Base-by-base conservation (phyloP, 1,284 basidiomycete genomes). In the Cryptococcus sp. region DNA sequence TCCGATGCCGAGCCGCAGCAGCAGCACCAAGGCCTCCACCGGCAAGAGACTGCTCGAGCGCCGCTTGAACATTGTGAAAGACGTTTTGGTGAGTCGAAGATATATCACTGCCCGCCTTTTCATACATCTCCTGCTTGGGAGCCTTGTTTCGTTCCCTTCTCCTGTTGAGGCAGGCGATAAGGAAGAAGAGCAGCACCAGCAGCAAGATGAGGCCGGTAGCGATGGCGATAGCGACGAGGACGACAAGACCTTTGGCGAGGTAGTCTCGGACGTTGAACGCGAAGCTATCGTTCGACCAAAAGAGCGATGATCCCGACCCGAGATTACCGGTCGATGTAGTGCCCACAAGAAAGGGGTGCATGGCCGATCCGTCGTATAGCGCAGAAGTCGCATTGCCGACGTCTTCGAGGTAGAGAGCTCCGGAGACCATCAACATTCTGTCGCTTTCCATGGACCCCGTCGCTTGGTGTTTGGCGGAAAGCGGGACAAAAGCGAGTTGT, bases 191-290 rank as follows among this genome's bases (percentile, higher is more conserved):
- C 40, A 97, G 85, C 14, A 89, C 86, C 21, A 97, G 78, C 1
- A 97, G 75, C 75, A 98, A 92, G 45, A 98, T 89, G 22, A 97
- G 82, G 23, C 92, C 94, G 10, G 93, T 90, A 4, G 89, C 84
- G 56, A 97, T 95, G 25, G 93, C 94, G 59, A 98, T 97, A 4
- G 91, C 94, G 59, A 98, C 93, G 34, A 97, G 80, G 54, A 98
- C 97, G 48, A 98, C 90, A 33, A 97, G 80, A 2, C 93, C 95
- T 22, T 84, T 82, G 1, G 91, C 89, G 45, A 97, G 81, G 78
- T 85, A 87, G 68, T 83, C 79, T 44, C 75, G 77, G 60, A 83
- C 81, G 40, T 65, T 75, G 71, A 92, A 92, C 66, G 80, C 82
- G 72, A 93, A 88, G 45, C 75, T 79, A 16, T 81, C 67, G 51